Base-by-base conservation (phyloP, 129 eudicot genomes). In the Chrysanthemum lavandulifolium region DNA sequence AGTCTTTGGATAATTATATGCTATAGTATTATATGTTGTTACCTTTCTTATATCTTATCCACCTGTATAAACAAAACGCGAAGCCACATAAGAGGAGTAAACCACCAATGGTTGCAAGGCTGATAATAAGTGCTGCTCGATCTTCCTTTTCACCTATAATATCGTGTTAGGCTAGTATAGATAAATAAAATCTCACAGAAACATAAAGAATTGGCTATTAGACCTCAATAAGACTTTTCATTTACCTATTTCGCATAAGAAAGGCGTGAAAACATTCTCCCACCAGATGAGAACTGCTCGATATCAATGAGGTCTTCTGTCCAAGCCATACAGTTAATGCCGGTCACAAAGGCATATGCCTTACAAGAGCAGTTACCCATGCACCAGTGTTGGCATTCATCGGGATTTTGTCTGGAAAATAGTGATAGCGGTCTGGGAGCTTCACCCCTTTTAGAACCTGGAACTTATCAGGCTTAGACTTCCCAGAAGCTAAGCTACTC, bases 251-350 rank as follows among this genome's bases (percentile, higher is more conserved):
- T 77, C 83, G 3, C 76, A 74, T 77, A 31, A 6, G 83, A 65
- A 43, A 84, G 50, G 12, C 85, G 88, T 51, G 58, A 49, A 81
- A n/a, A 81, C 61, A 81, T 60, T 74, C 18, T 75, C 62, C 83
- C 85, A 13, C 76, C 75, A 23, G 13, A 2, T 0, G 86, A 52
- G 40, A 69, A 78, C 59, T 65, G 48, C 57, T 77, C 50, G 19
- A 79, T 74, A 64, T 85, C 86, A 15, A 75, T 40, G 2, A 85
- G 66, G 16, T 75, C 79, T 29, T 31, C 51, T 0, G 59, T 61
- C 89, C 89, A 85, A 48, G 68, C 51, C 86, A 81, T 66, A 65
- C 89, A 85, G 2, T 78, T 1, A 61, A 25, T 61, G 43, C 65
- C 65, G 73, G 79, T 33, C 59, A 62, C 73, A 53, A 51, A 71